Evolutionary conservation across 148 eudicot genomes (phyloP).

Genomic region (Camellia sinensis): DNA sequence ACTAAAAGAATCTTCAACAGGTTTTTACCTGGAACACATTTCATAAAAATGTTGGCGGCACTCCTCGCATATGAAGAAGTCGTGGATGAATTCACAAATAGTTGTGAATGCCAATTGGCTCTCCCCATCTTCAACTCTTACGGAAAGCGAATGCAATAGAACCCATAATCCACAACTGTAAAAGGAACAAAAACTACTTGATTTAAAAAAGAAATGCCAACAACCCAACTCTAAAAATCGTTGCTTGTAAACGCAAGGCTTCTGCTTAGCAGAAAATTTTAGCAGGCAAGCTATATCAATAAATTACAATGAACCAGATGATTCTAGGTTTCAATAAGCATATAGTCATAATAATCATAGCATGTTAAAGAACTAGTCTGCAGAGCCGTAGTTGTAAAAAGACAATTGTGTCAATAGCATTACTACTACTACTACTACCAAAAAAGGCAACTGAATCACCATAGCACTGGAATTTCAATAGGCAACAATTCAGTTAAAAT

Average conservation of each 20-base stretch:
- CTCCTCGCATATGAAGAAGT: conserved; percentile 91
- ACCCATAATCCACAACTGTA: conserved; percentile 98
- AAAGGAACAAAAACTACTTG: conserved; percentile 17
- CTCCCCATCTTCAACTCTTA: conserved; percentile 87
- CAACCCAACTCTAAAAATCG: neutral
- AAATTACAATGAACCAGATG: neutral
- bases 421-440: neutral
- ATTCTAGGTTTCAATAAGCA: neutral
- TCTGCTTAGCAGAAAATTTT: neutral
- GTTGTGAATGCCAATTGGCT: conserved; percentile 74
- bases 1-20: conserved; percentile 8
- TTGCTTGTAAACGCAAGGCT: neutral
- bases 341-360: too few relatives aligned
- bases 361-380: neutral
- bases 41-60: conserved; percentile 86
- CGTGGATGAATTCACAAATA: conserved; percentile 74
- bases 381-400: neutral
- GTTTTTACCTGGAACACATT: conserved; percentile 83
- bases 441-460: neutral
- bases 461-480: too few relatives aligned
- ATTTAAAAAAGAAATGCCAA: neutral
- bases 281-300: neutral
- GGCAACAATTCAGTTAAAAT: too few relatives aligned
- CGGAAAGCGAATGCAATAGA: conserved; percentile 87
- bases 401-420: neutral